phyloP scores from a whole-genome alignment of 2,329 filamentous ascomycete species.

The Penicillium sp. region DNA sequence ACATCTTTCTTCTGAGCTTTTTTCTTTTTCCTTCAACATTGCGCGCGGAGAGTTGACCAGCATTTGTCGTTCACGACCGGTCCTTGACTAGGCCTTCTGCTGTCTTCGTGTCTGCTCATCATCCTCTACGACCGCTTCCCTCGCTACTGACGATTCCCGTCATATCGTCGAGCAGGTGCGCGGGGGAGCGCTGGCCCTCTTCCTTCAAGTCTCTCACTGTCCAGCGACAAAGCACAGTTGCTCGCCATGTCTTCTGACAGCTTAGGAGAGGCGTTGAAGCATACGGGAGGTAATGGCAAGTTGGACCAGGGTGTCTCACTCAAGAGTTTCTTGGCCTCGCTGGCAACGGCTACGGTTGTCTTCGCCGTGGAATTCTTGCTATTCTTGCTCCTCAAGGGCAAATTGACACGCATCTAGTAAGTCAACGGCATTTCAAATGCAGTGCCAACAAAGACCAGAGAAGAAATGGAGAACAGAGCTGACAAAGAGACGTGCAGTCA shows the following conservation, averaged over 20 bases:
- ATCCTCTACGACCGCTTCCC: too few species aligned
- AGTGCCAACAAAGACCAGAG: too few species aligned
- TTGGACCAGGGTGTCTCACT: slow-evolving; percentile 33
- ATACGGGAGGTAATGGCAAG: slow-evolving; percentile 32
- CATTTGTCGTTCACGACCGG: too few species aligned
- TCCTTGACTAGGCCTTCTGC: too few species aligned
- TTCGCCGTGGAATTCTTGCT: slow-evolving; percentile 59
- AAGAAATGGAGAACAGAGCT: not conserved
- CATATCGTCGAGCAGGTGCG: too few species aligned
- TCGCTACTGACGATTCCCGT: too few species aligned
- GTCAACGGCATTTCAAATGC: slow-evolving; percentile 24
- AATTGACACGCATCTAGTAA: slow-evolving; percentile 76
- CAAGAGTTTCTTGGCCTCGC: slow-evolving; percentile 57
- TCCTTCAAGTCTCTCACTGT: not conserved
- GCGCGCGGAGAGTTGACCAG: not conserved
- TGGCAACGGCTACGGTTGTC: slow-evolving; percentile 56
- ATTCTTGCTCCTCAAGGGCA: slow-evolving; percentile 73
- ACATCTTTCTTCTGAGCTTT: not conserved
- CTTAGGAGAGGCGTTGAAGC: slow-evolving; percentile 31
- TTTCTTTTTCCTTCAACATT: not conserved
- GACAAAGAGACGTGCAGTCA: slow-evolving; percentile 48
- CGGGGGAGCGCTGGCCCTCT: not conserved
- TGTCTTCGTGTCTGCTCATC: too few species aligned
- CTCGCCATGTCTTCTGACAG: slow-evolving; percentile 20
- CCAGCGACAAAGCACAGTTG: not conserved